Evolutionary conservation across 805 yeast species (phyloP), one percentile per base, ranked within the genome.

Genomic region (Nakazawaea sp.): DNA sequence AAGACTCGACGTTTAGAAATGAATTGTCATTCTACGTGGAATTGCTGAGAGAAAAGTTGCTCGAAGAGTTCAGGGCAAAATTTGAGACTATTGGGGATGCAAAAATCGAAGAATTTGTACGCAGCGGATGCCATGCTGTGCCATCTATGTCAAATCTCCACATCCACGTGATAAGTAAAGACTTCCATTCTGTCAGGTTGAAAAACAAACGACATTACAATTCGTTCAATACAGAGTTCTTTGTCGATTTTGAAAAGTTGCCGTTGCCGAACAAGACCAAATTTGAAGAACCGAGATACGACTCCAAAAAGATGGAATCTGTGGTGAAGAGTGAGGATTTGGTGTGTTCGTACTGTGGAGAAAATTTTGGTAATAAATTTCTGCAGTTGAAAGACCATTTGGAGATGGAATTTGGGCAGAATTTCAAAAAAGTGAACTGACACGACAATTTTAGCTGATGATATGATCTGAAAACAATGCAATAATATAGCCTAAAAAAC

Each of bases 91-190:
- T n/a, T n/a, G 45, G 32, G 7, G 46, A 52, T 3, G 54, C 61
- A 16, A 58, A 58, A 11, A 50, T 66, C 21, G 50, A 52, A 3
- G 39, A 48, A 1, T 52, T 53, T 23, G 60, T 81, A 7, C 59
- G 61, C 42, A 70, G 68, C 7, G 90, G 94, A 1, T 67, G 83
- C 18, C 95, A 85, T 55, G 56, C 82, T 4, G 68, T 68, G 2
- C 95, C 95, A 3, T 78, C 88, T 1, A 52, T 84, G 68, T 57
- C 56, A 27, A 82, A 85, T 51, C 48, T 84, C 31, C 95, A 85
- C 49, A 60, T 85, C 15, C 95, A 85, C 58, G 74, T 85, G 18
- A 64, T 85, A 33, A 76, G 88, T 0, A 62, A 59, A 33, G 95
- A 85, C 54, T 70, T 80, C 48, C 48, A 62, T 45, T 72, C 83